These are phyloP conservation scores for Trypanosomatidae sp. DNA, from an alignment of 208 protist species.

Conservation along the genomic window DNA sequence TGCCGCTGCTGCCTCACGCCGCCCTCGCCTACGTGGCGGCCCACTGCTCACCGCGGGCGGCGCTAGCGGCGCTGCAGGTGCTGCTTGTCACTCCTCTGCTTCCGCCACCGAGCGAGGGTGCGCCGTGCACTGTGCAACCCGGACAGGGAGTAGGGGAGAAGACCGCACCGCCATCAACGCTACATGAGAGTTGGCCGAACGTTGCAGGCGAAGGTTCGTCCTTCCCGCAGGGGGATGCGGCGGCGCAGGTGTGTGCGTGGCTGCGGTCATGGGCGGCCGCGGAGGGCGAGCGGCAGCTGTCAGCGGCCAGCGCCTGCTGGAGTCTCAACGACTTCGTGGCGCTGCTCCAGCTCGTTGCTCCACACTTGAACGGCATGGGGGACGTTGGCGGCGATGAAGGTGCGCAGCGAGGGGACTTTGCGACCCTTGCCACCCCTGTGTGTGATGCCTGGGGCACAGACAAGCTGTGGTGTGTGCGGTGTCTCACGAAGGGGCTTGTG, in stretches of 20 bases:
- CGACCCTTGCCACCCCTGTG: too few relatives aligned
- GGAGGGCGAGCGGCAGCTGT: not conserved
- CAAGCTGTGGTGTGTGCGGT: slow-evolving; percentile 21
- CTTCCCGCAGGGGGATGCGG: too few relatives aligned
- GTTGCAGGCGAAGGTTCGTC: too few relatives aligned
- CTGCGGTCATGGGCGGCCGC: slow-evolving; percentile 14
- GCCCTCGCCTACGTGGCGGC: slow-evolving; percentile 34
- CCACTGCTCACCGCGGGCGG: slow-evolving; percentile 30
- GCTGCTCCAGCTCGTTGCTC: slow-evolving; percentile 31
- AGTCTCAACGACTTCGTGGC: slow-evolving; percentile 38
- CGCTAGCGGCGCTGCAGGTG: slow-evolving; percentile 30
- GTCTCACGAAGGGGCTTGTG: slow-evolving; percentile 29
- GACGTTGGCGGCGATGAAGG: too few relatives aligned
- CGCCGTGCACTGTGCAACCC: too few relatives aligned
- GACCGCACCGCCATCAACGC: too few relatives aligned
- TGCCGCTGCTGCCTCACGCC: slow-evolving; percentile 23
- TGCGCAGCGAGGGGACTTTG: too few relatives aligned
- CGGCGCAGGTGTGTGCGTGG: slow-evolving; percentile 26
- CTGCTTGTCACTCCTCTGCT: slow-evolving; percentile 28
- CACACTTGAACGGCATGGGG: slow-evolving; percentile 4
- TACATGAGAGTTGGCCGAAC: too few relatives aligned
- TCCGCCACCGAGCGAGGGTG: not conserved
- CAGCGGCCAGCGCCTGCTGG: slow-evolving; percentile 8
- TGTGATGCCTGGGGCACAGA: not conserved
- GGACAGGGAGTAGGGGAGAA: too few relatives aligned